Conservation (phyloP, 441 rosid genomes). For the Metrosideros polymorpha region DNA sequence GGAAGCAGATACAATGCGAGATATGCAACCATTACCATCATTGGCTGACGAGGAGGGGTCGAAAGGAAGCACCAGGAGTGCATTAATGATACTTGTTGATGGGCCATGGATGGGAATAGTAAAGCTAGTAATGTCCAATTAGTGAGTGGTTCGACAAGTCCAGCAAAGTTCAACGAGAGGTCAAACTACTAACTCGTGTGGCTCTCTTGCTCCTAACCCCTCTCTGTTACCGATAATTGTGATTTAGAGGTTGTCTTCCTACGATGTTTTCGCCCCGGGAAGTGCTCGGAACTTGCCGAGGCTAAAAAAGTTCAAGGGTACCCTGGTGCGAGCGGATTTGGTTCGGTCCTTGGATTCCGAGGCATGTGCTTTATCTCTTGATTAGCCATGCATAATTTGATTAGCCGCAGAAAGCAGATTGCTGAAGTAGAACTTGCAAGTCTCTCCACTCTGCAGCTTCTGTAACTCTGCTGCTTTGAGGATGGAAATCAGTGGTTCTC, state of each 20-base stretch:
- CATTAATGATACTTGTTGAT: no score
- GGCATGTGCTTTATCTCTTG: background rate
- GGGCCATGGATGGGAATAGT: background rate
- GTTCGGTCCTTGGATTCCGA: background rate
- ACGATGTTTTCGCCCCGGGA: no score
- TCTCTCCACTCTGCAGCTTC: background rate
- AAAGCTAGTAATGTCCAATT: background rate
- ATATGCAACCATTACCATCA: no score
- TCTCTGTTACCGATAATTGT: background rate
- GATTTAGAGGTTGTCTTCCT: background rate
- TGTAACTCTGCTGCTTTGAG: background rate
- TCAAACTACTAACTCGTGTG: accelerated
- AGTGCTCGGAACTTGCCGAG: background rate
- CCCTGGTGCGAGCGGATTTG: background rate
- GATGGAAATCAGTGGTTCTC: background rate
- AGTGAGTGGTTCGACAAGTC: background rate
- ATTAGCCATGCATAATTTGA: background rate
- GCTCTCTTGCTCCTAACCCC: background rate
- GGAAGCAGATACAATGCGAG: no score
- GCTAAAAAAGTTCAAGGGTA: background rate
- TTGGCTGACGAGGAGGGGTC: no score
- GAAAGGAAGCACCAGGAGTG: no score
- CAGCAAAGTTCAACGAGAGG: background rate
- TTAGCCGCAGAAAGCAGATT: background rate
- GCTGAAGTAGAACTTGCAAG: background rate